phyloP scores from a whole-genome alignment of 371 early-diverging fungal genomes.

The Ordospora colligata region DNA sequence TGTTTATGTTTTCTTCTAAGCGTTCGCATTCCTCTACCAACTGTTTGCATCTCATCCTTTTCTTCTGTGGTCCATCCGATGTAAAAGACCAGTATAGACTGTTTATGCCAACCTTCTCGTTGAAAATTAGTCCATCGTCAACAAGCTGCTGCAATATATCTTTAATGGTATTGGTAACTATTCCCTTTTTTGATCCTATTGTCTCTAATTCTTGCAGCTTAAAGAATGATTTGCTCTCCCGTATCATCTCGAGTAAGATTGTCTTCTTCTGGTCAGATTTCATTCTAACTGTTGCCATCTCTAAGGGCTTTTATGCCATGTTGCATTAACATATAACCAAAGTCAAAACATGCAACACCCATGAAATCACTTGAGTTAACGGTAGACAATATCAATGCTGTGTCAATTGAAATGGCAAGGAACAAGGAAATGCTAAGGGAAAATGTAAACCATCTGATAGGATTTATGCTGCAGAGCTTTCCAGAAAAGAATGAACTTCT shows the following conservation, averaged over 20 bases:
- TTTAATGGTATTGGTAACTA: constrained; percentile 73
- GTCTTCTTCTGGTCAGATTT: constrained; percentile 19
- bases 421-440: constrained; percentile 5
- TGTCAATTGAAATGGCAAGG: not conserved
- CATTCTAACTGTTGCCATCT: constrained; percentile 14
- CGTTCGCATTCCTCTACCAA: constrained; percentile 27
- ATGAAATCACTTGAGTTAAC: constrained; percentile 6
- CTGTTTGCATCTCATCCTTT: not conserved
- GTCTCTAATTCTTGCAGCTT: constrained; percentile 80
- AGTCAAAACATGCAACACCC: not conserved
- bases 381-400: constrained; percentile 10
- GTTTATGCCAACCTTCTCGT: constrained; percentile 79
- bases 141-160: constrained; percentile 76
- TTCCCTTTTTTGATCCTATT: constrained; percentile 74
- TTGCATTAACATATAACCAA: not conserved
- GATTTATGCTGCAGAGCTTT: constrained; percentile 15
- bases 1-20: constrained; percentile 13
- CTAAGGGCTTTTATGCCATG: not conserved
- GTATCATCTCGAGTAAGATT: constrained; percentile 24
- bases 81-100: constrained; percentile 84
- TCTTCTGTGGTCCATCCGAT: constrained; percentile 63
- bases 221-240: constrained; percentile 62
- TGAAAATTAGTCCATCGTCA: constrained; percentile 72
- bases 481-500: constrained; percentile 5
- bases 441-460: constrained; percentile 10